Evolutionary conservation across 208 protist genomes (phyloP).

Genomic region (Phytomonas francai): DNA sequence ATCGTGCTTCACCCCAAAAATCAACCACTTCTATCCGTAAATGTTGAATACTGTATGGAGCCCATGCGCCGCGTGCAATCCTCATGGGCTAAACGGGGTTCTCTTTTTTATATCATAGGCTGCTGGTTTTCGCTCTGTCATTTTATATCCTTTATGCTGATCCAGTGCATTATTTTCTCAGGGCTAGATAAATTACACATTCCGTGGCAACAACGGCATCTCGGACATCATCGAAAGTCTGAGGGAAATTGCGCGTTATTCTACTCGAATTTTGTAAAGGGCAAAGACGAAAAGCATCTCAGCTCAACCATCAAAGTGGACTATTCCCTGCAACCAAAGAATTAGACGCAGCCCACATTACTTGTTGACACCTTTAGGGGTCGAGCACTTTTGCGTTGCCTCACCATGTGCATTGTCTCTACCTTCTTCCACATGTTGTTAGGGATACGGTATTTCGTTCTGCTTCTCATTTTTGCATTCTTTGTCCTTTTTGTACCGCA

Average conservation of each 20-base stretch:
- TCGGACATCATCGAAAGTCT: not conserved
- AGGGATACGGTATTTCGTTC: constrained; percentile 26
- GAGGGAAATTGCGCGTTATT: not conserved
- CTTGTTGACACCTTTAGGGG: constrained; percentile 27
- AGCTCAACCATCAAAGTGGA: not conserved
- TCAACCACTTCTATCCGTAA: constrained; percentile 22
- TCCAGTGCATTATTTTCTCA: constrained; percentile 40
- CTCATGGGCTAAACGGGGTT: constrained; percentile 24
- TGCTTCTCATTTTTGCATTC: constrained; percentile 35
- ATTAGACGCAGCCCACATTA: constrained; percentile 4
- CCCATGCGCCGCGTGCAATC: constrained; percentile 30
- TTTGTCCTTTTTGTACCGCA: constrained; percentile 20
- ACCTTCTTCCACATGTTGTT: constrained; percentile 31
- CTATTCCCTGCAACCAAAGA: not conserved
- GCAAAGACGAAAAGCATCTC: not conserved
- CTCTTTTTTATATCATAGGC: constrained; percentile 26
- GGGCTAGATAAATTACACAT: constrained; percentile 51
- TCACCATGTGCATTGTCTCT: constrained; percentile 20
- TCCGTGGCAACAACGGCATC: not conserved
- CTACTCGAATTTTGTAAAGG: not conserved
- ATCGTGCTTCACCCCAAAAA: constrained; percentile 50
- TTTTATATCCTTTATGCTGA: constrained; percentile 41
- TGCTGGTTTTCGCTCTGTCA: constrained; percentile 27
- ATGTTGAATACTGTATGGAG: constrained; percentile 24
- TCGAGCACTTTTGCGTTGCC: constrained; percentile 23